Conservation (phyloP, 2,329 filamentous ascomycete genomes). For the Spiromastix sp. region DNA sequence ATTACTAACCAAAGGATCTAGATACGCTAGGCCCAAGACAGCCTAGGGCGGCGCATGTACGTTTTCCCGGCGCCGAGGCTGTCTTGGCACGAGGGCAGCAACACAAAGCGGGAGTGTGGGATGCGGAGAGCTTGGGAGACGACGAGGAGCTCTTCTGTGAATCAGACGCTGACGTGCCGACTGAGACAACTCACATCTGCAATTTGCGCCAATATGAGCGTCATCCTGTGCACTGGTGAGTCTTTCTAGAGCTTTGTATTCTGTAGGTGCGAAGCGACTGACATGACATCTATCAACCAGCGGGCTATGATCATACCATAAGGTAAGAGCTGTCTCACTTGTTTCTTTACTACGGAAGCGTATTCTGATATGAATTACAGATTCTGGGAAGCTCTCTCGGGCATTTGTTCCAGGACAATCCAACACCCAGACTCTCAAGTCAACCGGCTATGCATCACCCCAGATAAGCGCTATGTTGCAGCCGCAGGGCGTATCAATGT, state of each 20-base stretch:
- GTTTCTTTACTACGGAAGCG: slow-evolving; percentile 2
- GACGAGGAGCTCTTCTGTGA: no score
- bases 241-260: no score
- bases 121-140: no score
- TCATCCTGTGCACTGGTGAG: slow-evolving; percentile 57
- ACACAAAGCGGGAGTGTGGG: no score
- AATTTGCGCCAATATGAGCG: slow-evolving; percentile 46
- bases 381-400: slow-evolving; percentile 97
- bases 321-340: slow-evolving; percentile 48
- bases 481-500: slow-evolving; percentile 74
- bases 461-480: slow-evolving; percentile 91
- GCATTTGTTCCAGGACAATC: slow-evolving; percentile 95
- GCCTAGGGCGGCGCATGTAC: no score
- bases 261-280: no score
- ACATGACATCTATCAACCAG: slow-evolving; percentile 32
- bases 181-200: no score
- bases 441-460: slow-evolving; percentile 94
- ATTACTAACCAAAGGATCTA: no score
- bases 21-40: no score
- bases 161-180: no score
- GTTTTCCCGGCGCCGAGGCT: no score
- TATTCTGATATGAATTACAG: slow-evolving; percentile 34
- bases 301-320: slow-evolving; percentile 67
- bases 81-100: no score
- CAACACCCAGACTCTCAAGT: slow-evolving; percentile 98